These are phyloP conservation scores for Biscutella laevigata DNA, from an alignment of 441 rosid genomes.

Conservation along the genomic window DNA sequence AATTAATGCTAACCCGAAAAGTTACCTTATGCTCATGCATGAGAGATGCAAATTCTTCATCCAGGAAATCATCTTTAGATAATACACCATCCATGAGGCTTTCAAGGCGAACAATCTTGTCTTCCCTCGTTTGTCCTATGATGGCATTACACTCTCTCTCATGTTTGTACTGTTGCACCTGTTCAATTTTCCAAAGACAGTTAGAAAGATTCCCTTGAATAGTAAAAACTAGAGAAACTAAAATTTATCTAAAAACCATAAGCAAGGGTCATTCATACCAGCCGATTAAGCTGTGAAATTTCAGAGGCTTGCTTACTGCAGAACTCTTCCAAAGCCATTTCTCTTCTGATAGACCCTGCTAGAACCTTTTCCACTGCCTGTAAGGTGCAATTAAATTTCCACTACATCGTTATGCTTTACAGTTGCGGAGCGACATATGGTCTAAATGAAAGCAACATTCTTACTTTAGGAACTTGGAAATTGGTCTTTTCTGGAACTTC, in stretches of 20 bases:
- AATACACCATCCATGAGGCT: conserved; percentile 95
- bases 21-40: conserved; percentile 71
- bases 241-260: not conserved
- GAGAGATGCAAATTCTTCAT: conserved; percentile 71
- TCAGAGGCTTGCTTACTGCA: conserved; percentile 87
- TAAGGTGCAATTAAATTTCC: conserved; percentile 7
- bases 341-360: conserved; percentile 94
- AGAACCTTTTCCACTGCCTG: conserved; percentile 97
- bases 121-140: conserved; percentile 85
- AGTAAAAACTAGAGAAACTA: not conserved
- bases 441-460: conserved; percentile 24
- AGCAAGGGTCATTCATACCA: conserved; percentile 43
- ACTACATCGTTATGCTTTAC: conserved; percentile 51
- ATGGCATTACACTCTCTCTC: conserved; percentile 95
- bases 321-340: conserved; percentile 94
- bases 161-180: conserved; percentile 98
- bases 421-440: conserved; percentile 14
- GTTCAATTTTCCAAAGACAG: conserved; percentile 13
- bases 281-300: conserved; percentile 85
- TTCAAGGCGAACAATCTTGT: conserved; percentile 86
- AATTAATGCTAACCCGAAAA: conserved; percentile 9
- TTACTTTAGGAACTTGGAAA: conserved; percentile 80
- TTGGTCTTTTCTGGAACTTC: conserved; percentile 52
- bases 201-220: not conserved
- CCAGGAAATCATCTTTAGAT: conserved; percentile 80